Base-by-base conservation (phyloP, 169 alveolate genomes). In the Perkinsus olseni region DNA sequence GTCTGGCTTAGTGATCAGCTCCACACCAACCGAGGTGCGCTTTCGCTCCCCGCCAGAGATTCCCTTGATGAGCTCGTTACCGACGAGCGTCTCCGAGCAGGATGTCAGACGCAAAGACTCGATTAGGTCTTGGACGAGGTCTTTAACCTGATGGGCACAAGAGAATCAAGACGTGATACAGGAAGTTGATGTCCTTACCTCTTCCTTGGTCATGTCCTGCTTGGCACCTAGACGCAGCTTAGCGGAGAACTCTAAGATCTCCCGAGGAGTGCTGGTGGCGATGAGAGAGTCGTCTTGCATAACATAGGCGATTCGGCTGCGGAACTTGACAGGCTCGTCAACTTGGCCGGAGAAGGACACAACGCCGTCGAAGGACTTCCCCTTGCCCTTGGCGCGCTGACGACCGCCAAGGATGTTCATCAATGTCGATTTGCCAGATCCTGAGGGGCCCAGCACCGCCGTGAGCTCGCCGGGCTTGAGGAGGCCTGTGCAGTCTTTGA, bases 1-100 rank as follows among this genome's bases (percentile, higher is more conserved):
- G 11, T 95, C 93, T 38, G 99, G 99, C 93, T 97, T 97, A 91
- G 96, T 96, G 24, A 98, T 96, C 74, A 98, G 94, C 93, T 98
- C 99, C 38, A 97, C 96, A 28, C 98, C 99, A 8, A 98, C 96
- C 28, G 98, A 96, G 38, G 97, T 96, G 91, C 99, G 93, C 93
- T 97, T 97, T 91, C 97, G 95, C 93, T 98, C 98, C 34, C 99
- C 99, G 20, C 99, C 99, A 0, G 98, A 97, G 0, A 98, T 95
- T 34, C 99, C 98, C 94, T 97, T 97, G 28, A 94, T 93, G 38
- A 92, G 48, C 74, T 93, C 95, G 93, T 95, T 95, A 0, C 99
- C 99, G 28, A 97, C 96, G 0, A 94, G 93, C 4, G 96, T 95
- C 92, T 96, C 95, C 94, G 93, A 92, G 50, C 95, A 92, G 36